Base-by-base conservation (phyloP, 441 rosid species). In the Sinapis alba region DNA sequence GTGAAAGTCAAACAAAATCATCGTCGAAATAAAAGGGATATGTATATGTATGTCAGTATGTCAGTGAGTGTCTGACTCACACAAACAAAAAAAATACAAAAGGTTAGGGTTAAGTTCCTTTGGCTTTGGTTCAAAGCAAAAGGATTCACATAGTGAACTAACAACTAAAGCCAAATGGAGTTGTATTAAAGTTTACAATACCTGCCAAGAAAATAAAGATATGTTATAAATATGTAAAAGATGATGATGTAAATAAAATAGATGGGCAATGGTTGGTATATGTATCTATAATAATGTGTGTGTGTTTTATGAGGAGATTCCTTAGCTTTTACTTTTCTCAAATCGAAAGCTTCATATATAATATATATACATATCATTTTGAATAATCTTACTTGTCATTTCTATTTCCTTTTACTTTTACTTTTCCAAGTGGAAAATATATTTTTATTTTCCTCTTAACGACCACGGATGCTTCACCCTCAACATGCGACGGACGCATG, bases 61-160 rank as follows among this genome's bases (percentile, higher is more conserved):
- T 53, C 7, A 9, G 64, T 28, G 3, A 60, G 51, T 66, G 34
- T 54, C 7, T 20, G 70, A 23, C 66, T 57, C 66, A 21, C 67
- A 70, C 41, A 64, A 65, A 24, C 65, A 58, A 45, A 15, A 45
- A 45, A 45, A 18, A 16, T 32, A 45, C 50, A 30, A 23, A 34
- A 68, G 60, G 56, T 53, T 76, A 34, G 34, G 18, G 65, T 65
- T 65, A 13, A 75, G 77, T 77, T 72, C 36, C 63, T 77, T 67
- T 66, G 77, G 64, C 80, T 72, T 77, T 71, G 64, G 69, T 77
- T 77, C 38, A 50, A 77, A 71, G 77, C 80, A 71, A 77, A 77
- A 71, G 26, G 13, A 24, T 50, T 71, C 58, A 71, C 50, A 36
- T 50, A 59, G 18, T 71, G 26, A 50, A 77, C 74, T 65, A 77